Conservation (phyloP, 2,329 filamentous ascomycete genomes). For the Graphiopsis chlorocephala region DNA sequence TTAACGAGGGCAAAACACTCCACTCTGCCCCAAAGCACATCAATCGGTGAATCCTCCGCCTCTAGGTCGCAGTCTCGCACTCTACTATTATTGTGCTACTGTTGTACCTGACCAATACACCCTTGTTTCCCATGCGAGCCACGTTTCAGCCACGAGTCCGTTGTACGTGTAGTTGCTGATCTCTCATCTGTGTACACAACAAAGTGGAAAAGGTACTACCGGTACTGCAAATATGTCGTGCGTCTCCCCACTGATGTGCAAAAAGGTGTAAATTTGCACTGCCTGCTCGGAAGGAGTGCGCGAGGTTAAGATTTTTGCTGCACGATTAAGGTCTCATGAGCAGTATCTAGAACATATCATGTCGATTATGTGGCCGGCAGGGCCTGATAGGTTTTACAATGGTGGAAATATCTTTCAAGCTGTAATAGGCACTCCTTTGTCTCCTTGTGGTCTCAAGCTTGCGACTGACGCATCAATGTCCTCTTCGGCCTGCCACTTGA, state of each 20-base stretch:
- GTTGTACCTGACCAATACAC: background rate
- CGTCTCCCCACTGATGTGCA: background rate
- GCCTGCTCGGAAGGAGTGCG: background rate
- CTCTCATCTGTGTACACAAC: background rate
- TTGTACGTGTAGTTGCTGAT: background rate
- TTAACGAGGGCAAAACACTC: background rate
- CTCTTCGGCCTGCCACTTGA: background rate
- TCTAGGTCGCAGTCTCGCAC: background rate
- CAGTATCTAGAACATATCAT: background rate
- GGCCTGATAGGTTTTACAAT: background rate
- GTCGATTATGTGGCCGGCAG: background rate
- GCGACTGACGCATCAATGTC: background rate
- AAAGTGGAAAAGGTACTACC: background rate
- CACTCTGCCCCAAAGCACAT: background rate
- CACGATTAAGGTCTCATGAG: background rate
- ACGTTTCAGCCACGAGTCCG: background rate
- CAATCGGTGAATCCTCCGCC: background rate
- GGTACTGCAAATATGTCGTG: background rate
- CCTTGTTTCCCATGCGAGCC: background rate
- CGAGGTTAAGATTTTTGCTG: background rate
- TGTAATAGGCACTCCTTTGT: background rate
- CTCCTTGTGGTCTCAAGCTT: background rate
- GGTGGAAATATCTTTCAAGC: background rate
- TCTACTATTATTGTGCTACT: no score
- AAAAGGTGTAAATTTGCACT: background rate